A percentile compares a stretch with the other conserved stretches of the same genome.
Evolutionary conservation across 2,329 filamentous ascomycete genomes (phyloP).

Genomic region (Sclerotinia sclerotiorum): DNA sequence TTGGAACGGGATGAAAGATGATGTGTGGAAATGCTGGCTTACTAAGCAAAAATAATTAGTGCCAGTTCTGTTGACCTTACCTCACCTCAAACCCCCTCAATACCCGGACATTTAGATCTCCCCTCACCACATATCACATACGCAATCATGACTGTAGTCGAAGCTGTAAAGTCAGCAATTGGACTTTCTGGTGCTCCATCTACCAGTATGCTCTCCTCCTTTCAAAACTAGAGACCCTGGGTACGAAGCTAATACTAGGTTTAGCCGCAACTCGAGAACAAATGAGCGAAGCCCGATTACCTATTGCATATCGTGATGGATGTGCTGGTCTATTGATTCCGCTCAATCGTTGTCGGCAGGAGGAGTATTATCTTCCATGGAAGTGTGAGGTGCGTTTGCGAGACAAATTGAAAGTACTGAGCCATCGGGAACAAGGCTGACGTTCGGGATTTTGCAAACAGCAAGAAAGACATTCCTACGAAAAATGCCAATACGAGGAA

Average conservation of each 20-base stretch:
- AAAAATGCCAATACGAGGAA: constrained; percentile 98
- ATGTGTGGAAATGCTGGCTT: background rate
- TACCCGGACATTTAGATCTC: background rate
- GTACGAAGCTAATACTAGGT: constrained; percentile 46
- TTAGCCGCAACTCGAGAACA: constrained; percentile 75
- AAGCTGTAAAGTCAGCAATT: constrained; percentile 50
- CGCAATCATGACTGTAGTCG: constrained; percentile 47
- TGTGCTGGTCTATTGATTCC: constrained; percentile 95
- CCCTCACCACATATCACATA: background rate
- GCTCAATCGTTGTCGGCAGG: constrained; percentile 88
- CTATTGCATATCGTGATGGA: constrained; percentile 88
- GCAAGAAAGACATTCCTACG: constrained; percentile 96
- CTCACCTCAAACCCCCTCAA: constrained; percentile 11
- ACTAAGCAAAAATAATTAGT: constrained; percentile 16
- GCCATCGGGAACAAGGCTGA: constrained; percentile 25
- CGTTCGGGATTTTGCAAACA: constrained; percentile 43
- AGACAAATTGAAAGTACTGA: background rate
- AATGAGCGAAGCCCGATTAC: constrained; percentile 88
- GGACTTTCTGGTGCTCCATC: constrained; percentile 43
- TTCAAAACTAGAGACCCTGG: constrained; percentile 9
- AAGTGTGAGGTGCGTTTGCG: constrained; percentile 79
- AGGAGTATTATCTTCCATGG: constrained; percentile 94
- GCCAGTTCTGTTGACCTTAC: background rate
- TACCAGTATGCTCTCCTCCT: constrained; percentile 30
- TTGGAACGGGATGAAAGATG: background rate